A percentile compares a stretch with the other conserved stretches of the same genome.
phyloP scores from a whole-genome alignment of 176 grass and related monocot species.

The Musa schizocarpa region DNA sequence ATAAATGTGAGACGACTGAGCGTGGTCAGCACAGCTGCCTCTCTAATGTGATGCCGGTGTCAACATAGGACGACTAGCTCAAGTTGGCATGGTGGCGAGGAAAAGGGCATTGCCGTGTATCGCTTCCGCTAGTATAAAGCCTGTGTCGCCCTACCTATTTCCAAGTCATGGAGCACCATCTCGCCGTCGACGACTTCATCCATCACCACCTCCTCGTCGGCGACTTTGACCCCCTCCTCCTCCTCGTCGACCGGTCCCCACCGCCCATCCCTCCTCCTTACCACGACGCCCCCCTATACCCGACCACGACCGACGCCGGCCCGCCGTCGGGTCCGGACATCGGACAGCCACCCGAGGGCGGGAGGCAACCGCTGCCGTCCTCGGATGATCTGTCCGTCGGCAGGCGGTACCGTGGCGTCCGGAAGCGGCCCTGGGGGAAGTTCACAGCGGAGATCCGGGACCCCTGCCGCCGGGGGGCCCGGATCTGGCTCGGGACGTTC shows the following conservation, averaged over 20 bases:
- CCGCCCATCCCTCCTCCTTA: neutral
- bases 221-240: neutral
- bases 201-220: neutral
- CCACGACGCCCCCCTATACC: neutral
- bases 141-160: neutral
- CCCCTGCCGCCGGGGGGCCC: neutral
- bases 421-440: conserved; percentile 4
- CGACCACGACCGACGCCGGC: neutral
- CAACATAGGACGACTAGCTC: no score
- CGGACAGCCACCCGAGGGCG: no score
- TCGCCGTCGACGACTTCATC: neutral
- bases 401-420: neutral
- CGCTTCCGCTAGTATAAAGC: no score
- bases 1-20: no score
- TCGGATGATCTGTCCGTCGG: neutral
- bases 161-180: neutral
- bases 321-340: neutral
- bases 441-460: conserved; percentile 5
- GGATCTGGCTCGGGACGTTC: conserved; percentile 12
- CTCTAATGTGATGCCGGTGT: no score
- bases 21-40: no score
- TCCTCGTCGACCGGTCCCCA: neutral
- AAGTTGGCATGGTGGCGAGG: no score
- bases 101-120: no score
- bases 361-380: no score